A percentile compares a stretch with the other conserved stretches of the same genome.
These are phyloP conservation scores for Acanthamoeba sp. DNA, from an alignment of 208 protist genomes.

Conservation along the genomic window DNA sequence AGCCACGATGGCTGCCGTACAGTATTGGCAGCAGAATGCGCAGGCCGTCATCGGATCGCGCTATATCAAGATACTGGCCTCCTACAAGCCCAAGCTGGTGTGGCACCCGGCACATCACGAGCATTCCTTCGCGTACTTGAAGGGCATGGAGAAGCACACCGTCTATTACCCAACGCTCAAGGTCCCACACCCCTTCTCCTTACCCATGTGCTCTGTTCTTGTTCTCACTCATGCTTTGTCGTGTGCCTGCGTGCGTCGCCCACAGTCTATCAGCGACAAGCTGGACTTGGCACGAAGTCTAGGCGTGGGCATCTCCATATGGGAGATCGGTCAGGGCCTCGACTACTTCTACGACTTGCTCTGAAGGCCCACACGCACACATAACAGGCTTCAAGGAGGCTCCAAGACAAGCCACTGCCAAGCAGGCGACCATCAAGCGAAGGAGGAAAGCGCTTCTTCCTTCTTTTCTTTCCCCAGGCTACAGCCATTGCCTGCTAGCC, in stretches of 20 bases:
- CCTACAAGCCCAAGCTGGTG: constrained; percentile 50
- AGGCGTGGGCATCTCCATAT: constrained; percentile 58
- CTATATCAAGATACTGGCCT: constrained; percentile 56
- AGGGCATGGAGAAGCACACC: constrained; percentile 32
- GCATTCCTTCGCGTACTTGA: constrained; percentile 48
- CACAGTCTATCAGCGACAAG: constrained; percentile 8
- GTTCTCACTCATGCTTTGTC: background rate
- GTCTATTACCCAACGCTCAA: constrained; percentile 54
- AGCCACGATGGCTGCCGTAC: background rate
- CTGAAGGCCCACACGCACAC: background rate
- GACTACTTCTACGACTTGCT: constrained; percentile 72
- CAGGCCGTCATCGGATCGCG: constrained; percentile 12
- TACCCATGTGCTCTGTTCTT: background rate
- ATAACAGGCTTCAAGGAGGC: background rate
- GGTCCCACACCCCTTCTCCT: too few species aligned
- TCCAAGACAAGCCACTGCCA: background rate
- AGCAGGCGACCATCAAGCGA: background rate
- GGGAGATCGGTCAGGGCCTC: constrained; percentile 77
- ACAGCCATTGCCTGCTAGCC: too few species aligned
- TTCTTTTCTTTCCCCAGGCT: constrained; percentile 26
- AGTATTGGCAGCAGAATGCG: constrained; percentile 39
- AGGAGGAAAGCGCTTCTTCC: constrained; percentile 62
- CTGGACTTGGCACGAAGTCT: constrained; percentile 38
- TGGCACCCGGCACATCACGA: constrained; percentile 42
- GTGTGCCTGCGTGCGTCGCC: background rate